Base-by-base conservation (phyloP, 148 eudicot genomes). In the Suaeda aralocaspica region DNA sequence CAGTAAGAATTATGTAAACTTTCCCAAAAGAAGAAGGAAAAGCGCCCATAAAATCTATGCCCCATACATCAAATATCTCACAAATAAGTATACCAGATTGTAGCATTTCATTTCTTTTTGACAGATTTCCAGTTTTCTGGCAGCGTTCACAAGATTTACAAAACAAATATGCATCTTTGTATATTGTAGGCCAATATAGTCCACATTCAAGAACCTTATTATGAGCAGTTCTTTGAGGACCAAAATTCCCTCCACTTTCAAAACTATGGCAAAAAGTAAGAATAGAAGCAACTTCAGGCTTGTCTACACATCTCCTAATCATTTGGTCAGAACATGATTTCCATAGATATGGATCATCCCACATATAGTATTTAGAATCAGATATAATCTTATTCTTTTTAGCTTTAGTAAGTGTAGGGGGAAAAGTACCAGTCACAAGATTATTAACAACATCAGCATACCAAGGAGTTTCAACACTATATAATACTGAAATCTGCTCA, bases 401-500 rank as follows among this genome's bases (percentile, higher is more conserved):
- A 25, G 39, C 45, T 30, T 25, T 75, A 36, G 78, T 13, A 2
- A 73, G 39, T 0, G 25, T 25, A 9, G 29, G 2, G 7, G 75
- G 67, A 50, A 72, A 51, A 2, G 50, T 13, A 12, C 51, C 31
- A 11, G 74, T 61, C 2, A 61, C 67, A 2, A 71, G 8, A 8
- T 36, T 3, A 36, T 36, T 36, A 36, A 36, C 41, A 36, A 36
- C 8, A 36, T 36, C 41, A 29, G 77, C 66, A 59, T 57, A 74
- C 77, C 67, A 67, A 44, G 41, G 72, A 48, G 28, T 3, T 6
- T 58, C 60, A 5, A 13, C 11, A 39, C 21, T 1, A 51, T 18
- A 30, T 1, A 62, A 13, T 31, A 50, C 15, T 33, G 10, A 36
- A 3, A 65, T 13, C 28, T 42, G 16, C 28, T 73, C 64, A 73